Evolutionary conservation across 441 rosid species (phyloP), one percentile per base, ranked within the genome.

Genomic region (Gossypium schwendimanii): DNA sequence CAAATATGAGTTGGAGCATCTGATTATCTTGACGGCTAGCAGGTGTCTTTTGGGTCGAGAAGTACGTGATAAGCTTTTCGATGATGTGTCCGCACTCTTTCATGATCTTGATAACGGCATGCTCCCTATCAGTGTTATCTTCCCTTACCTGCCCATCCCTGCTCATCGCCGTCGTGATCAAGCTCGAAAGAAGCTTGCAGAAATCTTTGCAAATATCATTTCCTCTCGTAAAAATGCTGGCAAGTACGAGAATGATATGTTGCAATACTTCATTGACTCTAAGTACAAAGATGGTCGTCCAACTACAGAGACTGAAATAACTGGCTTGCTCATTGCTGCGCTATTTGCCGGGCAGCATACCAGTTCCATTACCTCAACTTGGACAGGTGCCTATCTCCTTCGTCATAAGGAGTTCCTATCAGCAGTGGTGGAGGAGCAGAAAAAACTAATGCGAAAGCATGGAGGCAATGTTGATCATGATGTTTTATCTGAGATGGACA

Each of bases 311-410:
- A n/a, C 87, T 15, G 99, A 96, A 86, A 82, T 93, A 71, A 92
- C 99, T 0, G 98, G 99, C 50, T 81, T 96, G 84, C 98, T 96
- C 66, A 96, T 96, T 63, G 99, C 99, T 55, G 98, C 98, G 73
- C 89, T 96, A 41, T 96, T 96, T 80, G 98, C 96, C 17, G 98
- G 98, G 63, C 99, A 96, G 86, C 99, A 96, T 80, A 96, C 99
- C n/a, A 96, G 99, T 79, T 96, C 99, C 54, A 96, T 96, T 81
- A 93, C 99, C 73, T 96, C 98, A 70, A 87, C 90, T 0, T 96
- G 99, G 99, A 91, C 97, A 0, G 98, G 99, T 33, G 95, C 98
- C 76, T 93, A 95, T 71, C 92, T 93, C 65, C 84, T 91, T 68
- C 76, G 76, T 31, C 79, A 87, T 84, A 89, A 86, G 77, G 68